Percentiles rank a stretch among this genome's conserved stretches.
These are phyloP conservation scores for Ulmus americana DNA, from an alignment of 331 rosid genomes.

Conservation along the genomic window DNA sequence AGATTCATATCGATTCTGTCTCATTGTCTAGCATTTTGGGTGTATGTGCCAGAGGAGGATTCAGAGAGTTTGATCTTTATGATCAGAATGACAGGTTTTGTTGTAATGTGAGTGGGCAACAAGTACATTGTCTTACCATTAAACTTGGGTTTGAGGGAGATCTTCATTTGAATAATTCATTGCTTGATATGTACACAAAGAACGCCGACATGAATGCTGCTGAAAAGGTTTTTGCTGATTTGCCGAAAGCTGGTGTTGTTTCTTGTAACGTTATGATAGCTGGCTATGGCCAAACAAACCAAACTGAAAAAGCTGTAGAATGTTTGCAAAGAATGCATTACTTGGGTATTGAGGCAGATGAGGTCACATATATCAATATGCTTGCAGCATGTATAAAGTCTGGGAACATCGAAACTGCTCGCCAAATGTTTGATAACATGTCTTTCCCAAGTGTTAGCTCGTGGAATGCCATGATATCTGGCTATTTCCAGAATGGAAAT, in stretches of 20 bases:
- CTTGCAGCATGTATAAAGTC: constrained; percentile 60
- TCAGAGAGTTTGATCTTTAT: constrained; percentile 28
- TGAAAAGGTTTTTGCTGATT: constrained; percentile 41
- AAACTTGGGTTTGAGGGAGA: constrained; percentile 61
- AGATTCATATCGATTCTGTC: constrained; percentile 52
- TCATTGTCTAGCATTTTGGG: constrained; percentile 62
- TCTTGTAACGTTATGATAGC: constrained; percentile 79
- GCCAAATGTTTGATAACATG: constrained; percentile 59
- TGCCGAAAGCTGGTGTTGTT: constrained; percentile 41
- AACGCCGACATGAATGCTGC: constrained; percentile 53
- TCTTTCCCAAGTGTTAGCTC: constrained; percentile 54
- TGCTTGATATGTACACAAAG: constrained; percentile 75
- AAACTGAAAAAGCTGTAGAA: constrained; percentile 47
- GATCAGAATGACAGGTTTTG: constrained; percentile 19
- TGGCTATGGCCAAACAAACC: constrained; percentile 51
- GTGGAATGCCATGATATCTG: constrained; percentile 74
- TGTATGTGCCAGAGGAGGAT: constrained; percentile 42
- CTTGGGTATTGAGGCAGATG: constrained; percentile 55
- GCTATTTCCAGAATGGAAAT: constrained; percentile 48
- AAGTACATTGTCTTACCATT: constrained; percentile 44
- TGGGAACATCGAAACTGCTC: constrained; percentile 48
- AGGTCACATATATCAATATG: constrained; percentile 61
- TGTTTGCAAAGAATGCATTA: constrained; percentile 43
- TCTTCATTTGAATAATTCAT: constrained; percentile 59
- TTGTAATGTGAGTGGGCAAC: constrained; percentile 37